phyloP scores from a whole-genome alignment of 306 rosid genomes.

The Vigna unguiculata region DNA sequence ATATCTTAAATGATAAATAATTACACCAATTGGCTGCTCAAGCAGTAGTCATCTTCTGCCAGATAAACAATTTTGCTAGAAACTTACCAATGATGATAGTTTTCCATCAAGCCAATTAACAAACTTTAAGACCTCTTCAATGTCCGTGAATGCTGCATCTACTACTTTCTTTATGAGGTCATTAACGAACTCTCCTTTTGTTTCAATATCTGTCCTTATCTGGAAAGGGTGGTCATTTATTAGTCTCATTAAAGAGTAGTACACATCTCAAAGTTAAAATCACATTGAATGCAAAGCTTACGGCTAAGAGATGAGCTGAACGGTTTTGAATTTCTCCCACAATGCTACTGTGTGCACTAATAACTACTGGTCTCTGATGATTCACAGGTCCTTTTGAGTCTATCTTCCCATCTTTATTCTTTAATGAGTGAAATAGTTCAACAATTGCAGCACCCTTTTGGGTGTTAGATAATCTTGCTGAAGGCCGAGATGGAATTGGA shows the following conservation, averaged over 20 bases:
- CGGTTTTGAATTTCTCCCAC: conserved; percentile 97
- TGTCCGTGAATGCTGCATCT: conserved; percentile 68
- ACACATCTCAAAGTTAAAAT: conserved; percentile 26
- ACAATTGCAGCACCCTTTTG: conserved; percentile 63
- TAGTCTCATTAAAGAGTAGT: conserved; percentile 31
- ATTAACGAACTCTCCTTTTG: conserved; percentile 88
- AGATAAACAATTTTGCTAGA: conserved; percentile 36
- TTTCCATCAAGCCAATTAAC: conserved; percentile 91
- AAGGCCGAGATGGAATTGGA: conserved; percentile 59
- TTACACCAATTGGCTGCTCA: not conserved
- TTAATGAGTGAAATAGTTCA: conserved; percentile 63
- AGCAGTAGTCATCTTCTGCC: conserved; percentile 16
- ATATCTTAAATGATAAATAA: not conserved
- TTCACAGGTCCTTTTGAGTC: conserved; percentile 52
- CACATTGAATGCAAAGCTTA: conserved; percentile 54
- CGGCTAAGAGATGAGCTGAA: conserved; percentile 90
- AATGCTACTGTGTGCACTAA: conserved; percentile 82
- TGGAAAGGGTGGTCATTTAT: conserved; percentile 50
- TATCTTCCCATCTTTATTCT: conserved; percentile 64
- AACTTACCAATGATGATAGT: conserved; percentile 82
- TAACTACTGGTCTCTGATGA: conserved; percentile 54
- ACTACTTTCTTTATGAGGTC: conserved; percentile 77
- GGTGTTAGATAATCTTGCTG: conserved; percentile 49
- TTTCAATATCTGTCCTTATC: conserved; percentile 89
- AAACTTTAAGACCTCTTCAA: conserved; percentile 85